These are phyloP conservation scores for Sanguinoderma infundibulare DNA, from an alignment of 1,284 basidiomycete species.

Conservation along the genomic window DNA sequence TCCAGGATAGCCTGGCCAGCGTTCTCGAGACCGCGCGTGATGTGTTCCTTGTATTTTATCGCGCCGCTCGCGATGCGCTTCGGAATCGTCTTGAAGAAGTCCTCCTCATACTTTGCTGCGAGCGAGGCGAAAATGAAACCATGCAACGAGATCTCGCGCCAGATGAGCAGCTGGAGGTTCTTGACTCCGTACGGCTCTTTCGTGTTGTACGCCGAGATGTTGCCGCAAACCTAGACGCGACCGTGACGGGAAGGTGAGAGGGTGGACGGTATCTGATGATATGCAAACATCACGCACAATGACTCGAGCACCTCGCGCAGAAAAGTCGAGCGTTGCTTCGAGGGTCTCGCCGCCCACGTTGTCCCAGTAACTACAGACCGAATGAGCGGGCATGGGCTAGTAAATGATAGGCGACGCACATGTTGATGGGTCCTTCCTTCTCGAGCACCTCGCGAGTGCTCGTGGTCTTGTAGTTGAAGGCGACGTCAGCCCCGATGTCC, in stretches of 20 bases:
- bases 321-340: slow-evolving; percentile 54
- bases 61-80: slow-evolving; percentile 57
- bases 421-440: slow-evolving; percentile 43
- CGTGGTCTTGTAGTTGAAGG: slow-evolving; percentile 62
- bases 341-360: slow-evolving; percentile 70
- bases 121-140: slow-evolving; percentile 60
- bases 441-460: slow-evolving; percentile 18
- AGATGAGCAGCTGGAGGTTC: slow-evolving; percentile 45
- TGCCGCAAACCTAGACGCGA: slow-evolving; percentile 26
- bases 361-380: slow-evolving; percentile 46
- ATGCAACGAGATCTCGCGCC: slow-evolving; percentile 54
- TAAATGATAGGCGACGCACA: slow-evolving; percentile 36
- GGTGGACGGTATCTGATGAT: too few species aligned
- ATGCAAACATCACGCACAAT: too few species aligned
- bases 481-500: slow-evolving; percentile 46
- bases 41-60: slow-evolving; percentile 62
- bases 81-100: slow-evolving; percentile 58
- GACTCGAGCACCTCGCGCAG: slow-evolving; percentile 55
- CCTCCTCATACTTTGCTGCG: slow-evolving; percentile 42
- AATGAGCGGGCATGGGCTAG: background rate
- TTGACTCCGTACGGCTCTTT: slow-evolving; percentile 31
- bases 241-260: too few species aligned
- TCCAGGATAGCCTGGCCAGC: slow-evolving; percentile 56
- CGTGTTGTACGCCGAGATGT: slow-evolving; percentile 39
- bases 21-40: slow-evolving; percentile 53